Percentiles rank a stretch among this genome's conserved stretches.
These are phyloP conservation scores for Wickerhamiella sorbophila DNA, from an alignment of 805 yeast species.

Conservation along the genomic window DNA sequence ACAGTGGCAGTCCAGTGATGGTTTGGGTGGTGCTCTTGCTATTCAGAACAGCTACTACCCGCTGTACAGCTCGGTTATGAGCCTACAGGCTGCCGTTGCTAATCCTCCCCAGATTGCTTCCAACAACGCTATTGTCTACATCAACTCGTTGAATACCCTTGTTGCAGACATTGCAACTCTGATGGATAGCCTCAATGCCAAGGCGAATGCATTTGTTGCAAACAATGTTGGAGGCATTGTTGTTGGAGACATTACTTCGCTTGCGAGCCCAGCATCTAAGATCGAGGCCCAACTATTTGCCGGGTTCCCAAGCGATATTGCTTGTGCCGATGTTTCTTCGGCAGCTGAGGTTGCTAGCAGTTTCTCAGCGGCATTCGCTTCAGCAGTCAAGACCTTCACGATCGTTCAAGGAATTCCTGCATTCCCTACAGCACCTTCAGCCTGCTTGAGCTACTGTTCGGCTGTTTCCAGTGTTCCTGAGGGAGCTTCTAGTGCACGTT, in stretches of 20 bases:
- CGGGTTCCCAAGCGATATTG: neutral
- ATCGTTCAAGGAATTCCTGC: neutral
- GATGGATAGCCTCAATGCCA: conserved; percentile 10
- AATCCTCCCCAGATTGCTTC: neutral
- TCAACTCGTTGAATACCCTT: conserved; percentile 2
- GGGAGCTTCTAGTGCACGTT: neutral
- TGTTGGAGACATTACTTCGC: conserved; percentile 11
- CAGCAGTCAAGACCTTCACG: neutral
- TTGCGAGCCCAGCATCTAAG: conserved; percentile 9
- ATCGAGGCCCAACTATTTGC: conserved; percentile 5
- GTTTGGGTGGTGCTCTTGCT: conserved; percentile 10
- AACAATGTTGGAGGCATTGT: conserved; percentile 16
- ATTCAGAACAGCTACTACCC: conserved; percentile 9
- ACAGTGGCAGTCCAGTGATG: conserved; percentile 8
- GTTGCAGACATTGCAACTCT: conserved; percentile 8
- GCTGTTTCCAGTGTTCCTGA: conserved; percentile 8
- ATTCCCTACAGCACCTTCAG: conserved; percentile 1
- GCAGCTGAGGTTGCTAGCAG: neutral
- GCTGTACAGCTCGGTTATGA: conserved; percentile 5
- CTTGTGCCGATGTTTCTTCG: neutral
- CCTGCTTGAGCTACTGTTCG: conserved; percentile 4
- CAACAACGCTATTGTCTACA: neutral
- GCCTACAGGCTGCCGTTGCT: conserved; percentile 3
- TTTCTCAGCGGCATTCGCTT: neutral
- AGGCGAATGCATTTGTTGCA: conserved; percentile 13